Evolutionary conservation across 106 monocot genomes (phyloP), one percentile per base, ranked within the genome.

Genomic region (Narthecium ossifragum): DNA sequence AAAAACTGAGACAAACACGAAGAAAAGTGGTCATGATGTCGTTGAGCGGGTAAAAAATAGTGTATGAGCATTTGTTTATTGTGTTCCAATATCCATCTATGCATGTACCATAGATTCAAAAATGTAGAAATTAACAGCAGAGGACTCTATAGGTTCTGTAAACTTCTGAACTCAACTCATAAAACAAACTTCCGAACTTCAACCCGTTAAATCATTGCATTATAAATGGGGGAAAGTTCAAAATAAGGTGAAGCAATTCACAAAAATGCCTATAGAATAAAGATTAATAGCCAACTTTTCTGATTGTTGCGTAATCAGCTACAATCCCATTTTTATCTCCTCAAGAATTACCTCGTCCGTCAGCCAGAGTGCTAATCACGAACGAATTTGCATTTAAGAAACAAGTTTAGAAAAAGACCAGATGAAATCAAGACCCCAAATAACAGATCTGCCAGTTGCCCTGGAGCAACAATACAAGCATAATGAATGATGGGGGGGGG

Each of bases 1-100:
- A 92, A 59, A 36, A 74, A 62, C 92, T 92, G 81, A 43, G 43
- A 13, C 18, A 17, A 43, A 43, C 43, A 43, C 4, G 5, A 10
- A 43, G 18, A 18, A 13, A 43, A 43, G 11, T 18, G 18, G 5
- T 18, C 18, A 43, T 17, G 18, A 43, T 43, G 18, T 17, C 3
- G 12, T 12, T 18, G 18, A 18, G 4, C 14, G 10, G 18, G 0
- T 43, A 17, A 43, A 4, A 43, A 43, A 6, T 5, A 43, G 18
- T 17, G 43, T 3, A 43, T 17, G 43, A 37, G 36, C 36, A 37
- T 37, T 37, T 6, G 11, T 11, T 6, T 37, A 37, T 6, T 37
- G 7, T 6, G 36, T 37, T 5, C 5, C 11, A 11, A 6, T 37
- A 37, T 37, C 7, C 36, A 6, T 37, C 11, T 6, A 37, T 37